These are phyloP conservation scores for Pleurotus cornucopiae DNA, from an alignment of 768 basidiomycete genomes.

Conservation along the genomic window DNA sequence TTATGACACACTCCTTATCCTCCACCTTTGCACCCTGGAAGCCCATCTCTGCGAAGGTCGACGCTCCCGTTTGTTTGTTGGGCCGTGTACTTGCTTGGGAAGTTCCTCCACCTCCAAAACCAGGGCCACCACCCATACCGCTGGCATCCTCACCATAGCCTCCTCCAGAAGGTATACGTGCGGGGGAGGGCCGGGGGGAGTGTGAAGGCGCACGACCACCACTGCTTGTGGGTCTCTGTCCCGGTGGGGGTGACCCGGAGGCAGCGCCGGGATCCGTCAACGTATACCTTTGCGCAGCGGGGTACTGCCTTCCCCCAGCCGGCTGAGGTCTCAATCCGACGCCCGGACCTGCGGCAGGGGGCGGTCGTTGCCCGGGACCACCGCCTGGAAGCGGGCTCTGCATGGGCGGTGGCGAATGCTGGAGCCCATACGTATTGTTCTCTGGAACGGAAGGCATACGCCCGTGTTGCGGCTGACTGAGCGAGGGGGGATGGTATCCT, in stretches of 20 bases:
- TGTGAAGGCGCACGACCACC: background rate
- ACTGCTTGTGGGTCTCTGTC: background rate
- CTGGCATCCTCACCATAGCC: conserved; percentile 8
- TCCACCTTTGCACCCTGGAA: conserved; percentile 74
- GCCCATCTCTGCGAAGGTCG: conserved; percentile 95
- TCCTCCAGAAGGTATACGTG: conserved; percentile 1
- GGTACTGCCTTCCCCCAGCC: conserved; percentile 22
- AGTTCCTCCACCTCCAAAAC: conserved; percentile 13
- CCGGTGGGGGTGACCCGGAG: conserved; percentile 11
- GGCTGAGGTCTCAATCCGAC: conserved; percentile 8
- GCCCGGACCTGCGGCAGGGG: background rate
- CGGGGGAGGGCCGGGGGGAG: background rate
- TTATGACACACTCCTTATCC: conserved; percentile 82
- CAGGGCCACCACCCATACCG: conserved; percentile 17
- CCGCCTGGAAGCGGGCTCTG: background rate
- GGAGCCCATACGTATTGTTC: background rate
- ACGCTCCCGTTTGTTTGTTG: conserved; percentile 37
- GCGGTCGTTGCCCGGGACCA: background rate
- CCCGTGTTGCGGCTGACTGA: conserved; percentile 12
- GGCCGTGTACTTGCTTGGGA: background rate
- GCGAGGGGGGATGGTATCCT: conserved; percentile 9
- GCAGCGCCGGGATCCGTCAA: conserved; percentile 35
- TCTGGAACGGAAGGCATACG: conserved; percentile 11
- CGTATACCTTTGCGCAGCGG: conserved; percentile 41
- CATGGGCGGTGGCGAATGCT: background rate